Evolutionary conservation across 306 rosid genomes (phyloP), one percentile per base, ranked within the genome.

Genomic region (Rosa lucieae): DNA sequence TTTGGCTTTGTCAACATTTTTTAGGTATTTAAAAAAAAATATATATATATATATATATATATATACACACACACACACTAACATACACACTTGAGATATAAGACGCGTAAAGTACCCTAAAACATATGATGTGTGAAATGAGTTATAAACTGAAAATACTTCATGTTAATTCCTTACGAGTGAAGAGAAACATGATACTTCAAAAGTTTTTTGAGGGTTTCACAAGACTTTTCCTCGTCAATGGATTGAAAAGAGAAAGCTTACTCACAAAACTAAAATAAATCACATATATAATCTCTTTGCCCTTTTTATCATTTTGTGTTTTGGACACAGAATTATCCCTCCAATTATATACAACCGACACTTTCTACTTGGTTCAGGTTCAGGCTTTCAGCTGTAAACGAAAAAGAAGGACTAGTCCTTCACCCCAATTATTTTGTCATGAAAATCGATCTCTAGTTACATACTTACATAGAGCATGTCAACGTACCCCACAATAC

Each of bases 401-500:
- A 61, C 39, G 39, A 26, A 59, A 59, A 59, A 5, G 21, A 67
- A 20, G 2, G 37, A 73, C 5, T 51, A 35, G 48, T 32, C 66
- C 77, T 53, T 53, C 68, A 32, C 37, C 37, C 37, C 3, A 40
- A 74, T 13, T 39, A 74, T 42, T 20, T 9, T 20, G 26, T 20
- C 42, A 8, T 9, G 6, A 10, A 18, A 51, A 10, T 14, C 53
- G n/a, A n/a, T n/a, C n/a, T 21, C 35, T 35, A 51, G 1, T 10
- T 6, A 11, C 29, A 26, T 26, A 26, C 29, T 26, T 26, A 26
- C 77, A 55, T 6, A 20, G 6, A 23, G 15, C 70, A 15, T 23
- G 70, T 15, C 7, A 75, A 75, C 29, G 29, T 26, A 47, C 69
- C 78, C 78, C 29, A 59, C 70, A 49, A 8, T 59, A 43, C 70